A percentile compares a stretch with the other conserved stretches of the same genome.
Conservation (phyloP, 805 yeast species). For the Monosporozyma servazzii region DNA sequence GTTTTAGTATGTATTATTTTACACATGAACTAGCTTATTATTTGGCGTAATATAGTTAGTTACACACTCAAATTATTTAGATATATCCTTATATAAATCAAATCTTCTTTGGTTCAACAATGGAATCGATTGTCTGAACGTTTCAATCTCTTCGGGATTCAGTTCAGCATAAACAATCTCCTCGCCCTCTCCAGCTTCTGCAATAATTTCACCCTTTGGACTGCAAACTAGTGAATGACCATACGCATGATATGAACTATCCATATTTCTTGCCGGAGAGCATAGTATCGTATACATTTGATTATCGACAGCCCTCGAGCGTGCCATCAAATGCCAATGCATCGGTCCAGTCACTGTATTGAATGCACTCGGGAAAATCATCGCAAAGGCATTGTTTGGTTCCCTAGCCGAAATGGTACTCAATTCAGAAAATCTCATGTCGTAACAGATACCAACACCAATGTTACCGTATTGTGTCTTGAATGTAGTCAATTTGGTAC, state of each 20-base stretch:
- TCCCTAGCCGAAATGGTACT: slow-evolving; percentile 58
- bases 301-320: slow-evolving; percentile 67
- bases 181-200: slow-evolving; percentile 74
- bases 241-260: slow-evolving; percentile 49
- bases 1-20: background rate
- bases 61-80: slow-evolving; percentile 7
- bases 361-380: slow-evolving; percentile 79
- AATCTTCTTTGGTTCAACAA: slow-evolving; percentile 62
- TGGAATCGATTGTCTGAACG: slow-evolving; percentile 60
- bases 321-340: slow-evolving; percentile 72
- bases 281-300: slow-evolving; percentile 67
- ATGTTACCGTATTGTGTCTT: slow-evolving; percentile 30
- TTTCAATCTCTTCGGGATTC: slow-evolving; percentile 48
- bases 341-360: slow-evolving; percentile 78
- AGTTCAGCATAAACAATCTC: slow-evolving; percentile 67
- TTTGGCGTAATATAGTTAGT: too few relatives aligned
- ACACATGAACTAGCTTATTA: too few relatives aligned
- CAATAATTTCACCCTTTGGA: slow-evolving; percentile 51
- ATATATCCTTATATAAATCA: slow-evolving; percentile 40
- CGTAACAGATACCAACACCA: slow-evolving; percentile 84
- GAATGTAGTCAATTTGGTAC: slow-evolving; percentile 66
- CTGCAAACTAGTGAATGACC: slow-evolving; percentile 60
- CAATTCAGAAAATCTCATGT: slow-evolving; percentile 70
- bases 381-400: slow-evolving; percentile 50
- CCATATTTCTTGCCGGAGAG: slow-evolving; percentile 78